These are phyloP conservation scores for Platanthera zijinensis DNA, from an alignment of 106 monocot genomes.

Conservation along the genomic window DNA sequence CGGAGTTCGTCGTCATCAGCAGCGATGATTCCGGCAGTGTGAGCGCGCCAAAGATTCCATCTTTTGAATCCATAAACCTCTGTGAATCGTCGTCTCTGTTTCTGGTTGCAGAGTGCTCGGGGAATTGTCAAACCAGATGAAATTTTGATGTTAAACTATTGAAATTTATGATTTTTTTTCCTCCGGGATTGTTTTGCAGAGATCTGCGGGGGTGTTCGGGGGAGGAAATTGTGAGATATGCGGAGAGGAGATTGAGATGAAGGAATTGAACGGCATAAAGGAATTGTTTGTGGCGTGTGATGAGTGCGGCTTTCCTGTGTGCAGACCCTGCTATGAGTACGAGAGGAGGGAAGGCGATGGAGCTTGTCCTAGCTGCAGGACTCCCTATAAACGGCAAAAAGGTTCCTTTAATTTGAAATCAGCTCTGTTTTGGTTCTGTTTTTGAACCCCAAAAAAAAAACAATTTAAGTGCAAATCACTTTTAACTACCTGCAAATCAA, in stretches of 20 bases:
- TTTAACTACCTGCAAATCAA: too few relatives aligned
- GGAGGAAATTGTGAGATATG: constrained; percentile 77
- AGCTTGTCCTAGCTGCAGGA: constrained; percentile 91
- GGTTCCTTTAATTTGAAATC: constrained; percentile 17
- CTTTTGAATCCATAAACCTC: not conserved
- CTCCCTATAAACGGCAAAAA: constrained; percentile 83
- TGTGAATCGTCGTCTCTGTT: not conserved
- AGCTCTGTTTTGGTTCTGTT: too few relatives aligned
- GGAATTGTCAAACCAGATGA: not conserved
- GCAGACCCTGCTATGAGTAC: constrained; percentile 83
- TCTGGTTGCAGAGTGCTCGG: too few relatives aligned
- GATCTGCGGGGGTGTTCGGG: constrained; percentile 30
- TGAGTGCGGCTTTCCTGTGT: constrained; percentile 89
- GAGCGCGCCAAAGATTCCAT: constrained; percentile 1
- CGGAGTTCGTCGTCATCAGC: constrained; percentile 8
- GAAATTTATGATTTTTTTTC: not conserved
- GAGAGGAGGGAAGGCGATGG: constrained; percentile 79
- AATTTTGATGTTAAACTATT: not conserved
- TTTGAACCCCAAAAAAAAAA: too few relatives aligned
- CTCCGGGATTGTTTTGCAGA: not conserved
- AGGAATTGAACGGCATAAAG: constrained; percentile 37
- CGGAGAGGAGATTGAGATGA: constrained; percentile 40
- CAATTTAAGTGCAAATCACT: too few relatives aligned
- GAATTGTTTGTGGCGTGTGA: constrained; percentile 90
- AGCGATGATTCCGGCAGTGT: constrained; percentile 6